Base-by-base conservation (phyloP, 208 protist genomes). In the Leishmania mexicana region DNA sequence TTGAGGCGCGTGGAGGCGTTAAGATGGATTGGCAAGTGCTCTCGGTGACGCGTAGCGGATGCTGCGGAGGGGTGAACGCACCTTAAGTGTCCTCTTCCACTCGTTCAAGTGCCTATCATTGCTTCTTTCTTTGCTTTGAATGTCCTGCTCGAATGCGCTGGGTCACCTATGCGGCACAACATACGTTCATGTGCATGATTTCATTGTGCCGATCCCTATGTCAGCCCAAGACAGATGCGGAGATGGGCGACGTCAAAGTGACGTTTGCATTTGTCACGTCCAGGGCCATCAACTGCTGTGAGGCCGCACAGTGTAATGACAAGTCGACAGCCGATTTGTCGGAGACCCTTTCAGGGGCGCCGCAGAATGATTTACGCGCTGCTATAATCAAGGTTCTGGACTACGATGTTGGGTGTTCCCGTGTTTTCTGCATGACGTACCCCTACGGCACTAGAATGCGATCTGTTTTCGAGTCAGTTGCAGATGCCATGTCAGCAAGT, bases 261-360 rank as follows among this genome's bases (percentile, higher is more conserved):
- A 80, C 77, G 15, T 88, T 88, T 77, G 70, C 72, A 19, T 88
- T 88, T 47, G 35, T 88, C 17, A 83, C 85, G 31, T 57, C 85
- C 35, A 19, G 40, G 19, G 35, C 49, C 21, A 49, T 77, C 47
- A 13, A 77, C 7, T 86, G 76, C 64, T 86, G 83, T 49, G 35
- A 6, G 35, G 53, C 35, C 54, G 24, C 57, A n/a, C n/a, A 62
- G 38, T n/a, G 19, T 49, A 31, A 49, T 65, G 35, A 76, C 6
- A 53, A 76, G 31, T 21, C 24, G n/a, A 64, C 49, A 0, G 78
- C 28, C 49, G 38, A 81, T 3, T 45, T 28, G 28, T 47, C 54
- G 10, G 49, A 28, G 28, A 15, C 45, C 3, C 40, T 7, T 35
- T 67, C 45, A 31, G 47, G 70, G 13, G 40, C 45, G n/a, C 24